These are phyloP conservation scores for Podospora didyma DNA, from an alignment of 495 filamentous ascomycete genomes.

Conservation along the genomic window DNA sequence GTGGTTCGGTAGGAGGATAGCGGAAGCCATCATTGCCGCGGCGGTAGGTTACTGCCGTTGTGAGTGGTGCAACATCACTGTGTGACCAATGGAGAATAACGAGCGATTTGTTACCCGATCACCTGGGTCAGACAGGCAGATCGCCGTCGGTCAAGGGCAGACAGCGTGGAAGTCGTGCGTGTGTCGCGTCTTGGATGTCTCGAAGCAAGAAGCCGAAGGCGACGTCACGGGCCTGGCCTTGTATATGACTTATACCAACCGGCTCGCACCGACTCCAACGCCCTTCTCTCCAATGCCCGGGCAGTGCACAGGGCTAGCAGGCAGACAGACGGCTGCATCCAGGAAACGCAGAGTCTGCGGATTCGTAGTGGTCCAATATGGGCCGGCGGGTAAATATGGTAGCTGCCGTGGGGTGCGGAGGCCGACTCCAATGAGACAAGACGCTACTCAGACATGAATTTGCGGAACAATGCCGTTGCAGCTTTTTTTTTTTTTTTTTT, in stretches of 20 bases:
- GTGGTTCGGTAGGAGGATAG: background rate
- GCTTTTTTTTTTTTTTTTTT: no score
- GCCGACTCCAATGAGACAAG: constrained; percentile 27
- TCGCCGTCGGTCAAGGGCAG: constrained; percentile 11
- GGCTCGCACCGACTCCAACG: background rate
- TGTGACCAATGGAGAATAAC: constrained; percentile 17
- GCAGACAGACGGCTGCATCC: constrained; percentile 7
- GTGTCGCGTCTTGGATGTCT: background rate
- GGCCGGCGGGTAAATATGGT: constrained; percentile 33
- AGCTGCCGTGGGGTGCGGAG: constrained; percentile 18
- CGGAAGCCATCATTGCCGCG: constrained; percentile 22
- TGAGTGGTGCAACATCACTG: constrained; percentile 25
- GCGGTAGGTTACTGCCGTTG: constrained; percentile 13
- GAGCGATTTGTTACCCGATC: constrained; percentile 24
- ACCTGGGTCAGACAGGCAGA: constrained; percentile 24
- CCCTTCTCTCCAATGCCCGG: background rate
- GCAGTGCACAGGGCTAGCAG: constrained; percentile 1
- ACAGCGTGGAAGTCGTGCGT: background rate
- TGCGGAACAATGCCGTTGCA: constrained; percentile 29
- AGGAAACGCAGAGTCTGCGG: constrained; percentile 4
- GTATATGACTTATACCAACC: background rate
- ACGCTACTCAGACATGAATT: constrained; percentile 17
- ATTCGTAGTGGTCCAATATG: constrained; percentile 20
- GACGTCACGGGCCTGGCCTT: background rate
- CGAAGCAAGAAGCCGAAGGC: background rate